Evolutionary conservation across 768 basidiomycete species (phyloP), one percentile per base, ranked within the genome.

Genomic region (Naematelia encephala): DNA sequence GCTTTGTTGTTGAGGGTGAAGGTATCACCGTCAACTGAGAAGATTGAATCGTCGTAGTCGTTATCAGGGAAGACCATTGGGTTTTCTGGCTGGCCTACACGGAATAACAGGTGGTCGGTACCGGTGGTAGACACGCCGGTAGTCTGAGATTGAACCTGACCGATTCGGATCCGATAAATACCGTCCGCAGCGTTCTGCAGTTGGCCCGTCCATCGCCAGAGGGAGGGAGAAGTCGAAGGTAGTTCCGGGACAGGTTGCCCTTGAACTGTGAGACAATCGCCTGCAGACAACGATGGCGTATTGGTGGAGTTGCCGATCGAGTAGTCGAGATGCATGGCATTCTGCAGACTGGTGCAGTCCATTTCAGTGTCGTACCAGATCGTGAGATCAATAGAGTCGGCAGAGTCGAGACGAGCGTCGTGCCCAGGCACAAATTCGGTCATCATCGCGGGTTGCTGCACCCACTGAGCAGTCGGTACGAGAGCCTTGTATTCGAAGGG

Each of bases 371-470:
- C 91, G 78, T 90, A 96, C 78, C 94, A 88, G 61, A 96, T 81
- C 0, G 81, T 71, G 55, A 96, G 84, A 61, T 86, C 79, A 53
- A 90, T 75, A 1, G 77, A 78, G 23, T 82, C 74, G 22, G 80
- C 73, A 22, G 81, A 80, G 2, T 67, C 51, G 39, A 90, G 78
- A 44, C 92, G 87, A 44, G 85, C 81, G 68, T 96, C 92, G 74
- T 96, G 92, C 1, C 92, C 91, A 0, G 92, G 92, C 1, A 77
- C 72, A 77, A 94, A 94, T 54, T 83, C 84, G 16, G 89, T 90
- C 57, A 96, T 75, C 56, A 84, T 83, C 14, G 91, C 89, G 4
- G 80, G 83, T 53, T 88, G 85, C 4, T 84, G 65, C 4, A 84
- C 79, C 90, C 91, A 96, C 63, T 87, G 80, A 0, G 59, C 67